These are phyloP conservation scores for Aureobasidium melanogenum DNA, from an alignment of 2,329 filamentous ascomycete species.

Conservation along the genomic window DNA sequence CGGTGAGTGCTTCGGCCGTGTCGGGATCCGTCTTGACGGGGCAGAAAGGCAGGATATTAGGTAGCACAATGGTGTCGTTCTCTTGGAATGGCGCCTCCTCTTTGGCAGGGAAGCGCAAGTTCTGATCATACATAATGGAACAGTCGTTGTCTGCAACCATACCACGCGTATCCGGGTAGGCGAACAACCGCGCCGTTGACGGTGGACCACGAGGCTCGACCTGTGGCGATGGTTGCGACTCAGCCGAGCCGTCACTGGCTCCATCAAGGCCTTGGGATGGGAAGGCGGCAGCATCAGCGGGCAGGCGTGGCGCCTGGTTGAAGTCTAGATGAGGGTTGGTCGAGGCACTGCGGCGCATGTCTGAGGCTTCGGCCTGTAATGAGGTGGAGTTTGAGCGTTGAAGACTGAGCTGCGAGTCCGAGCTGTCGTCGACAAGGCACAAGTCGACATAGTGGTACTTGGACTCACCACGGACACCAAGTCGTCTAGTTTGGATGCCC, in stretches of 20 bases:
- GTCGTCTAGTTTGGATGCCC: slow-evolving; percentile 80
- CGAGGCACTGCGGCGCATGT: slow-evolving; percentile 23
- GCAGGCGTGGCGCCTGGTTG: slow-evolving; percentile 35
- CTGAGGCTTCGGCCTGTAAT: slow-evolving; percentile 13
- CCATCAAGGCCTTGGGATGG: slow-evolving; percentile 25
- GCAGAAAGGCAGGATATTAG: slow-evolving; percentile 74
- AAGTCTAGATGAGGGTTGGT: slow-evolving; percentile 25
- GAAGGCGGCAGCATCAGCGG: slow-evolving; percentile 41
- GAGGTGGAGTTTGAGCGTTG: slow-evolving; percentile 17
- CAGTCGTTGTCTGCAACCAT: slow-evolving; percentile 32
- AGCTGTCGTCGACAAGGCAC: slow-evolving; percentile 38
- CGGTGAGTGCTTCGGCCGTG: slow-evolving; percentile 73
- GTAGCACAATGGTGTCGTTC: slow-evolving; percentile 67
- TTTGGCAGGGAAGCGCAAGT: slow-evolving; percentile 53
- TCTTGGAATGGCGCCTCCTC: slow-evolving; percentile 50
- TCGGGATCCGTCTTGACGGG: slow-evolving; percentile 77
- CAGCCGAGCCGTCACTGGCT: slow-evolving; percentile 17
- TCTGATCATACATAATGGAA: slow-evolving; percentile 50
- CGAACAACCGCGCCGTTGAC: slow-evolving; percentile 37
- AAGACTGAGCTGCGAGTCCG: slow-evolving; percentile 17
- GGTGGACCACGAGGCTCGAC: slow-evolving; percentile 28
- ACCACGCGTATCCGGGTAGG: slow-evolving; percentile 36
- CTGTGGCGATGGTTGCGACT: slow-evolving; percentile 20
- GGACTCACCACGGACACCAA: slow-evolving; percentile 91
- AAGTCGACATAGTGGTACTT: slow-evolving; percentile 84